Evolutionary conservation across 1,139 yeast species (phyloP), one percentile per base, ranked within the genome.

Genomic region (Yamadazyma jaroonii): DNA sequence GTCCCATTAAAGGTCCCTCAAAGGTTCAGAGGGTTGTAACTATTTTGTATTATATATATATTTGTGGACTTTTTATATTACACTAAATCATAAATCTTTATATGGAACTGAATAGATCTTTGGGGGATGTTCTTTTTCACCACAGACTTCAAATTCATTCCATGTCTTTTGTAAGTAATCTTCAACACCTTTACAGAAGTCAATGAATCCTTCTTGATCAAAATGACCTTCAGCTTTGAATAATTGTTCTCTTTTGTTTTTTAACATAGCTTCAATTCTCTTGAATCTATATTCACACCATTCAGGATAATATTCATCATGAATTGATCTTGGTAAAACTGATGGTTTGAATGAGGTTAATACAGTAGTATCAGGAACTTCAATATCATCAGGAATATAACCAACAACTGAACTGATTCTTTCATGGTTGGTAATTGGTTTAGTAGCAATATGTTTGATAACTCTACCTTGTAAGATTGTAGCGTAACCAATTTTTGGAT

Each of bases 221-320:
- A 73, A 72, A 9, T 47, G 48, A 28, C 50, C 48, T 4, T 63
- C 66, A 35, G 42, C 40, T 6, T 41, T 47, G 4, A 31, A 32
- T 29, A 53, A 51, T 43, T 50, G 35, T 36, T 46, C 24, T 32
- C 57, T 54, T 44, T 66, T 54, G 7, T 47, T 33, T 8, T 52
- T 48, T 15, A 69, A 52, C 49, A 74, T 60, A 31, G 59, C 58
- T 36, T 56, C 49, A 28, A 71, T 54, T 35, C 72, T 56, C 9
- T 51, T 40, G 38, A 69, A 57, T 46, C 76, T 59, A 53, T 68
- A 72, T 29, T 59, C 56, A 41, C 72, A 57, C 71, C 73, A 73
- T 33, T 68, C 70, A 11, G 72, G 72, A 47, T 72, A 73, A 46
- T 67, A 70, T 27, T 59, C 64, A 45, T 68, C 59, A 49, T 65